Evolutionary conservation across 2,329 filamentous ascomycete genomes (phyloP), one percentile per base, ranked within the genome.

Genomic region (Phaeosphaeriaceae sp.): DNA sequence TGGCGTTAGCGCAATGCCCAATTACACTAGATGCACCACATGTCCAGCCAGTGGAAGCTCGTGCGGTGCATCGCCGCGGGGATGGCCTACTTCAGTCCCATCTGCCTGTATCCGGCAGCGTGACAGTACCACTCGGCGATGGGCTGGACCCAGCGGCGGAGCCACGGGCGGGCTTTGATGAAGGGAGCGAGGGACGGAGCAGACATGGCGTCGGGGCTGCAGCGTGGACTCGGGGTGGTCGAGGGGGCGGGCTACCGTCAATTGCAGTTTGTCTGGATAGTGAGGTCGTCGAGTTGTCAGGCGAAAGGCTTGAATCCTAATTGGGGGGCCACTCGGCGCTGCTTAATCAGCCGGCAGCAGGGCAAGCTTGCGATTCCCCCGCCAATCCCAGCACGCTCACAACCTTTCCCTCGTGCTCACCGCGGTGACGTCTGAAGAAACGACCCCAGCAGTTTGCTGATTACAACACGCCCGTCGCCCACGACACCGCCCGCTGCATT

Each of bases 81-180:
- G 56, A 54, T 57, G 56, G 47, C 82, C 79, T 90, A 97, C 93
- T 86, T 91, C 82, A 97, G 85, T 75, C 94, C 94, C 76, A 97
- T 85, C 87, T 94, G 88, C 82, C 93, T 90, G 87, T 97, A 97
- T 78, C 94, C 94, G 72, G 93, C 86, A 73, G 92, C 90, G 78
- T 94, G 90, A 82, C 83, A 82, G 84, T 98, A 98, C 92, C 92
- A 97, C 76, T 88, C 86, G 80, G 93, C 87, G 67, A 97, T 78
- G 68, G 95, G 95, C 84, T 84, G 87, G 80, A 98, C 82, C 82
- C 90, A 85, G 72, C 85, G 89, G 80, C 84, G 83, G 76, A 98
- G 88, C 91, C 91, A 97, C 70, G 94, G 93, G 75, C 93, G 89
- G 85, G 90, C 90, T 78, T 88, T 77, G 77, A 97, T 87, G 77